Evolutionary conservation across 1,284 basidiomycete genomes (phyloP), one percentile per base, ranked within the genome.

Genomic region (Naganishia sp.): DNA sequence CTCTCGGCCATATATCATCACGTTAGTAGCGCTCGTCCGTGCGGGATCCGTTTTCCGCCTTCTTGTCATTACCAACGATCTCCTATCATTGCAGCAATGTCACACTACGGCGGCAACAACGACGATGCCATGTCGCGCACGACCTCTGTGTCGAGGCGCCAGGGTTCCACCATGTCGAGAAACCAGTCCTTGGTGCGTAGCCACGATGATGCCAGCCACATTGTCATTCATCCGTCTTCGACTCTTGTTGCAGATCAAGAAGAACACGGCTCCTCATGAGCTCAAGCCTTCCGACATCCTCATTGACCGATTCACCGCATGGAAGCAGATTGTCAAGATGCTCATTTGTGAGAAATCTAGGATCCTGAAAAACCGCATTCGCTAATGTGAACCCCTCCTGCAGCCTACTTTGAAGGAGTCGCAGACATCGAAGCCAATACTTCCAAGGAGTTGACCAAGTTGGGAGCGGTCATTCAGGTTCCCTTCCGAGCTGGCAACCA

Each of bases 391-490:
- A 49, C 31, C 10, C 21, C 7, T 2, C 35, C 13, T 43, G 21
- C 17, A 78, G 77, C 79, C 72, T 82, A 82, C 77, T 82, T 82
- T 63, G 80, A 90, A 85, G 94, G 94, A 67, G 85, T 95, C 62
- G 93, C 93, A 18, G 92, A 95, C 76, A 94, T 96, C 67, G 89
- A 97, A 82, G 93, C 92, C 81, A 95, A 95, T 80, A 90, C 92
- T 21, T 93, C 94, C 46, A 88, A 88, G 73, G 95, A 98, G 81
- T 86, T 98, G 77, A 92, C 90, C 55, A 96, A 96, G 80, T 87
- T 99, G 60, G 92, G 90, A n/a, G 92, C 90, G 11, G 93, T 98
- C 69, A 95, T 99, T 72, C 95, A 99, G 80, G 95, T 98, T 1
- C 96, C 96, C 2, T 98, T 98, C 83, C 84, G 89, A 58, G 87